Evolutionary conservation across 1,284 basidiomycete species (phyloP), one percentile per base, ranked within the genome.

Genomic region (Boletus smithii): DNA sequence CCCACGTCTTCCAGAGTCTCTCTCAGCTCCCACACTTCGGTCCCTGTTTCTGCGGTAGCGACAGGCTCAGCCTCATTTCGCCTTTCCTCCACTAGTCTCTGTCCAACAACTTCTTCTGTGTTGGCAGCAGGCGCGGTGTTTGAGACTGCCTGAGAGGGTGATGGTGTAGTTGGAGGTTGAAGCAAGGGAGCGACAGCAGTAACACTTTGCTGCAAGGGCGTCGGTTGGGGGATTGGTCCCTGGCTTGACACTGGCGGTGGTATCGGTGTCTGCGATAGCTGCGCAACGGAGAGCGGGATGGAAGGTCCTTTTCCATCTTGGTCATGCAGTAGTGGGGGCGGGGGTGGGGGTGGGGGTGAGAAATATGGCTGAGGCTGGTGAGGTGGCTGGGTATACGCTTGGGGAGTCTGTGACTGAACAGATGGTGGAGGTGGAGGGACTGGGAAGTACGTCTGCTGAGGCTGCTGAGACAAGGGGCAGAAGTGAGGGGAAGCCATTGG

Each of bases 281-380:
- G 63, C 22, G 34, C 18, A 41, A 27, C 41, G 8, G 46, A 23
- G 10, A 18, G 29, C 1, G 23, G 20, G 14, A 13, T 11, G 16
- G 51, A 37, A 29, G 22, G 14, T 9, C 11, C 30, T 2, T 33
- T 45, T 17, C 24, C 34, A 39, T 14, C 39, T 32, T 56, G 57
- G 17, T 11, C 45, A 35, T 46, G 16, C 26, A 50, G 36, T 11
- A 26, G 43, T 0, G 50, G 51, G 0, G 55, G 57, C 0, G 54
- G 57, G 0, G 62, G 58, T 0, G 62, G 61, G 0, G 59, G 61
- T 0, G 61, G 61, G 0, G 49, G 46, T 1, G 61, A 49, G 26
- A 62, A 50, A 40, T 52, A 42, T 11, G 44, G 42, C 17, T 42
- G 63, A 16, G 49, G 22, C 5, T 53, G 62, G n/a, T 45, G 52